Evolutionary conservation across 1,284 basidiomycete genomes (phyloP).

Genomic region (Sphagnurus paluster): DNA sequence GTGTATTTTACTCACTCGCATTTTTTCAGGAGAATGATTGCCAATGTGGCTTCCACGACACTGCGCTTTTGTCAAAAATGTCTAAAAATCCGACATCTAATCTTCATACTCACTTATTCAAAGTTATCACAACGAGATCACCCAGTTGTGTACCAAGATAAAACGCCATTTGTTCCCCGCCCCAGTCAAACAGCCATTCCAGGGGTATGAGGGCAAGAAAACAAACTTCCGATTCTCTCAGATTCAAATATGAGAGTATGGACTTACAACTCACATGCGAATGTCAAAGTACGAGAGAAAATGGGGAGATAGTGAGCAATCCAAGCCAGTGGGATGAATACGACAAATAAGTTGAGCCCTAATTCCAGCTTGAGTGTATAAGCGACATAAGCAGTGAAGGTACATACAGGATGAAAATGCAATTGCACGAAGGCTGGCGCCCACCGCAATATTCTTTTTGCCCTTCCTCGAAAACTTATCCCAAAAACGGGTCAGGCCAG

Average conservation of each 20-base stretch:
- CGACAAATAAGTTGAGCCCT: constrained; percentile 64
- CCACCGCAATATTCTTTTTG: constrained; percentile 44
- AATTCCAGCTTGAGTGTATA: neutral
- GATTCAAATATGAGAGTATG: neutral
- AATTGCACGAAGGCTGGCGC: constrained; percentile 47
- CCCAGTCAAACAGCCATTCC: constrained; percentile 58
- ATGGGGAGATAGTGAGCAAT: constrained; percentile 46
- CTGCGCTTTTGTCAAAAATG: constrained; percentile 27
- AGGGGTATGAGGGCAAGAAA: constrained; percentile 60
- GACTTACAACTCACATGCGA: constrained; percentile 36
- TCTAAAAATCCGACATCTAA: constrained; percentile 2
- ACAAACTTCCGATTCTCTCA: constrained; percentile 39
- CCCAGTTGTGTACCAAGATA: constrained; percentile 60
- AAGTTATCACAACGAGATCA: constrained; percentile 55
- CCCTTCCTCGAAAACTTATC: constrained; percentile 32
- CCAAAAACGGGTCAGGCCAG: constrained; percentile 15
- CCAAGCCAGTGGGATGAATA: constrained; percentile 68
- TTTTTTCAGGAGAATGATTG: constrained; percentile 60
- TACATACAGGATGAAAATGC: constrained; percentile 53
- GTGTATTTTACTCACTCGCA: constrained; percentile 55
- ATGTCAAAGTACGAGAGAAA: constrained; percentile 32
- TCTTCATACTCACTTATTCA: constrained; percentile 53
- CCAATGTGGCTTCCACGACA: constrained; percentile 63
- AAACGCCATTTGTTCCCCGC: constrained; percentile 59
- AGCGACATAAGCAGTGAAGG: neutral